Percentiles rank a stretch among this genome's conserved stretches.
These are phyloP conservation scores for Tilletia caries DNA, from an alignment of 1,284 basidiomycete genomes.

Conservation along the genomic window DNA sequence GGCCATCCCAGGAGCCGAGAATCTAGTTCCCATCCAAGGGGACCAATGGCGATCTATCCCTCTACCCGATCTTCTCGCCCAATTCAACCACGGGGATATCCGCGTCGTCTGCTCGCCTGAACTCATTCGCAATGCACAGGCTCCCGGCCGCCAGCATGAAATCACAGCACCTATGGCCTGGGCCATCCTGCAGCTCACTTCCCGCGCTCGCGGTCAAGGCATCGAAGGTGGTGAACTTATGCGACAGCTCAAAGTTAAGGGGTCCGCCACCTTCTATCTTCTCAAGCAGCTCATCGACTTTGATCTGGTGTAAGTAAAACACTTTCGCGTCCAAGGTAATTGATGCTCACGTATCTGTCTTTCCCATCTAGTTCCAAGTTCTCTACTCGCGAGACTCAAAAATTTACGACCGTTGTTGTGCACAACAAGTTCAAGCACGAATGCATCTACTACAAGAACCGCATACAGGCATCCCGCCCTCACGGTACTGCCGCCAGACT, in stretches of 20 bases:
- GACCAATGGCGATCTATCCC: neutral
- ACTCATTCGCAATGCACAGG: neutral
- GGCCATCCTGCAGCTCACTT: neutral
- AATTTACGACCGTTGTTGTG: neutral
- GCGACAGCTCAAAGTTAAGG: neutral
- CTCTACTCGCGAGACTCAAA: neutral
- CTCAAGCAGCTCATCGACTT: neutral
- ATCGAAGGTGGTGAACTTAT: neutral
- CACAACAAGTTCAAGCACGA: neutral
- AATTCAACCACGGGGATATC: neutral
- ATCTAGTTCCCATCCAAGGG: neutral
- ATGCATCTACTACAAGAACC: neutral
- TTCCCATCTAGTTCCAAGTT: neutral
- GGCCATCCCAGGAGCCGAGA: neutral
- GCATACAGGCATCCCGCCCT: neutral
- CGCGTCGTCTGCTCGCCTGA: neutral
- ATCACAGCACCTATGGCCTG: neutral
- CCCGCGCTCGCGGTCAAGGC: neutral
- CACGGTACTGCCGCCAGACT: too few relatives aligned
- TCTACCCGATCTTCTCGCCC: neutral
- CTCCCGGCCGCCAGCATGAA: neutral
- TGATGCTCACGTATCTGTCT: neutral
- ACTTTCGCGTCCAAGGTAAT: neutral
- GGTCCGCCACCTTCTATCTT: neutral
- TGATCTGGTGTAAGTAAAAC: neutral